Conservation (phyloP, 441 rosid genomes). For the Rhodomyrtus psidioides region DNA sequence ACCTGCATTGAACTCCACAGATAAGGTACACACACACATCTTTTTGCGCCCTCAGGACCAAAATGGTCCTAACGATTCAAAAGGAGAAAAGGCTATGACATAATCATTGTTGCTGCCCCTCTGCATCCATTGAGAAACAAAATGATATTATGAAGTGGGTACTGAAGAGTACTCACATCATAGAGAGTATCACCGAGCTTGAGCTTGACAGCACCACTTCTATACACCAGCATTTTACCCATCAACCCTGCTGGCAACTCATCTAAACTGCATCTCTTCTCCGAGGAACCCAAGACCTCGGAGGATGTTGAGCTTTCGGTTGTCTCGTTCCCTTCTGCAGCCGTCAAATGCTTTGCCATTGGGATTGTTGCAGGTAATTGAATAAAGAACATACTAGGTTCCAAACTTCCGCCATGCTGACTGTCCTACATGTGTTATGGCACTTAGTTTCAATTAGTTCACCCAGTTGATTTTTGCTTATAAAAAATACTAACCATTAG, state of each 20-base stretch:
- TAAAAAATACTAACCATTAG: constrained; percentile 32
- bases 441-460: neutral
- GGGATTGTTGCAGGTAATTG: constrained; percentile 61
- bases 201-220: constrained; percentile 70
- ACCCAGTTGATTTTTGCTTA: neutral
- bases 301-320: constrained; percentile 19
- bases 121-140: neutral
- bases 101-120: neutral
- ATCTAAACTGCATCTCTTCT: constrained; percentile 26
- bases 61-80: neutral
- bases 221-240: constrained; percentile 77
- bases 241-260: constrained; percentile 63
- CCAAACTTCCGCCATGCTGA: constrained; percentile 53
- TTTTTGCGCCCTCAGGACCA: neutral
- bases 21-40: neutral
- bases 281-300: neutral
- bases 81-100: neutral
- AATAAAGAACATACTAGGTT: constrained; percentile 46
- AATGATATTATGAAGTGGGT: neutral
- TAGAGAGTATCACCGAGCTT: constrained; percentile 69
- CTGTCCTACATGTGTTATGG: constrained; percentile 3
- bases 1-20: constrained; percentile 37
- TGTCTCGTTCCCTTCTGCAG: constrained; percentile 12
- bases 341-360: constrained; percentile 25
- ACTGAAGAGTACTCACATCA: constrained; percentile 45